Evolutionary conservation across 768 basidiomycete species (phyloP), one percentile per base, ranked within the genome.

Genomic region (Cystobasidium ongulense): DNA sequence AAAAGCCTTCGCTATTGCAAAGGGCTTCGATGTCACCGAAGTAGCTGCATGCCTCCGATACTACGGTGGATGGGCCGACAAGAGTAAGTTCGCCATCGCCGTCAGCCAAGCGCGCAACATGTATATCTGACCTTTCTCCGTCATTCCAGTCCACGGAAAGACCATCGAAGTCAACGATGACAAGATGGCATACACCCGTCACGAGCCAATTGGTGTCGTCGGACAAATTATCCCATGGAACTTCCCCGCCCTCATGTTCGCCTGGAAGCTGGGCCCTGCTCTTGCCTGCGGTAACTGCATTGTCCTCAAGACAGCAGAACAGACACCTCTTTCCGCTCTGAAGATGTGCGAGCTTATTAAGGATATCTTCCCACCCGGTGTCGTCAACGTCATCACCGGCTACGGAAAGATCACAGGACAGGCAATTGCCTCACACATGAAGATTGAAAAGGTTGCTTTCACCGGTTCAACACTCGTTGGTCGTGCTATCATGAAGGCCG

Each of bases 41-140:
- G 77, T 80, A 18, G 80, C 80, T 36, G 79, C 63, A n/a, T 78
- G 78, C 74, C 71, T 81, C 27, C 76, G 84, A 43, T 95, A 94
- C 82, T 97, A 89, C 78, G 90, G 87, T 50, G 93, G 92, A 21
- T 90, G 90, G 88, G 90, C 91, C 25, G 92, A 93, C 83, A 95
- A 94, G 82, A 89, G 66, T 64, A 27, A 27, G 63, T 38, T 15
- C 33, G 63, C 46, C 8, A 17, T 50, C 18, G 3, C 46, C 21
- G n/a, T n/a, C n/a, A n/a, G n/a, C n/a, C n/a, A n/a, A n/a, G n/a
- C n/a, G n/a, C n/a, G n/a, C n/a, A n/a, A n/a, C n/a, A n/a, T n/a
- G 21, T 50, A 17, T 21, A 50, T 17, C 46, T 50, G 46, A 50
- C 46, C 8, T 4, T 17, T 50, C n/a, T 21, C 18, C 5, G n/a